These are phyloP conservation scores for Paradendryphiella salina DNA, from an alignment of 2,329 filamentous ascomycete species.

Conservation along the genomic window DNA sequence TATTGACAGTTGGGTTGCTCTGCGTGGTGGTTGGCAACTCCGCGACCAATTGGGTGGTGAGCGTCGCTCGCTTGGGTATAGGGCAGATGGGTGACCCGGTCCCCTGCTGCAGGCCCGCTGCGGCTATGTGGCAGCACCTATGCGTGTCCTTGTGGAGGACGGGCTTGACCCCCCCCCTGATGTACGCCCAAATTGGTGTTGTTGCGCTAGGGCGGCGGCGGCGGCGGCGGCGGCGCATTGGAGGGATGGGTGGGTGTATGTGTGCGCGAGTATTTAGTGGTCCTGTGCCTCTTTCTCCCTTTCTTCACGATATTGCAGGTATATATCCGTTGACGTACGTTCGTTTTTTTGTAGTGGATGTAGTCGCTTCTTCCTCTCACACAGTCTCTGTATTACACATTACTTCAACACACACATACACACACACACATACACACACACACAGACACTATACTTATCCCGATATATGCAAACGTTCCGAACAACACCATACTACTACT, in stretches of 20 bases:
- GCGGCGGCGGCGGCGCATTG: background rate
- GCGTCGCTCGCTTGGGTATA: background rate
- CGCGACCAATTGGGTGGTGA: background rate
- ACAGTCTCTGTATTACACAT: too few relatives aligned
- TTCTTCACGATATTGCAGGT: too few relatives aligned
- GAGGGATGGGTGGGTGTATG: background rate
- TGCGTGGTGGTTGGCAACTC: background rate
- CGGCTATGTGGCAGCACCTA: background rate
- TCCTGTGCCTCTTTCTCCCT: background rate
- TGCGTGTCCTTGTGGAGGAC: background rate
- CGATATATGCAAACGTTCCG: slow-evolving; percentile 9
- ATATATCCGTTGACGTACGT: background rate
- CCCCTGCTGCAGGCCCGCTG: background rate
- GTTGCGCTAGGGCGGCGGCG: background rate
- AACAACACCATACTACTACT: background rate
- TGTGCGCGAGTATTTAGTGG: background rate
- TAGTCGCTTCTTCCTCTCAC: too few relatives aligned
- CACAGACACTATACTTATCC: background rate
- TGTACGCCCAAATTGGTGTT: background rate
- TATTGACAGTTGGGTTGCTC: slow-evolving; percentile 10
- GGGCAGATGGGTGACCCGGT: background rate
- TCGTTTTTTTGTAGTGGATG: background rate
- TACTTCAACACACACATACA: background rate
- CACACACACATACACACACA: background rate
- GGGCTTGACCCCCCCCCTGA: background rate